Percentiles rank a stretch among this genome's conserved stretches.
Conservation (phyloP, 1,139 yeast genomes). For the Kluyveromyces marxianus region DNA sequence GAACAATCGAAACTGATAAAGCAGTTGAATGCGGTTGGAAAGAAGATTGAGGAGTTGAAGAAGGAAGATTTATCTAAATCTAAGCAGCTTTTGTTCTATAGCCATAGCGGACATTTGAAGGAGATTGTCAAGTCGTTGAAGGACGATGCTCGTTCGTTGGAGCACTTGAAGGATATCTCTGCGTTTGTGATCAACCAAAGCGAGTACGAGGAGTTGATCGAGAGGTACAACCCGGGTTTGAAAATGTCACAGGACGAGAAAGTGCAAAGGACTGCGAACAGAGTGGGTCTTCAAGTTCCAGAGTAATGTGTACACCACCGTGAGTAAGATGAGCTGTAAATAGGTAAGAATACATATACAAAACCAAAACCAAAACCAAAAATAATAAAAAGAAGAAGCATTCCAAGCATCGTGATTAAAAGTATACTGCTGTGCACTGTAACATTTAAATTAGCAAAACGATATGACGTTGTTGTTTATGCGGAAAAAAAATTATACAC, state of each 20-base stretch:
- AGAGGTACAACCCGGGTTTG: slow-evolving; percentile 81
- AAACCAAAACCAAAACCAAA: no score
- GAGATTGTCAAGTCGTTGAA: slow-evolving; percentile 9
- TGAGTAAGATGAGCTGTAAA: background rate
- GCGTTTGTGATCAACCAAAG: slow-evolving; percentile 68
- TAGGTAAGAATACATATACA: background rate
- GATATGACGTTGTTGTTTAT: no score
- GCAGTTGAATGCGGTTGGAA: slow-evolving; percentile 30
- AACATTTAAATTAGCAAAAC: no score
- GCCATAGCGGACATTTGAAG: slow-evolving; percentile 11
- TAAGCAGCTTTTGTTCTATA: slow-evolving; percentile 15
- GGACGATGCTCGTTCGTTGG: slow-evolving; percentile 10
- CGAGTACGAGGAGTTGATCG: slow-evolving; percentile 67
- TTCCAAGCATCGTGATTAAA: no score
- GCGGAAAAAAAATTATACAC: no score
- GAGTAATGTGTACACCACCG: background rate
- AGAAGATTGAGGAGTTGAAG: slow-evolving; percentile 21
- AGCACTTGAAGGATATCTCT: slow-evolving; percentile 29
- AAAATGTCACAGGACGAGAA: slow-evolving; percentile 71
- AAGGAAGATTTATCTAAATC: slow-evolving; percentile 13
- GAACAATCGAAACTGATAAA: slow-evolving; percentile 30
- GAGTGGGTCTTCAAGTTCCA: slow-evolving; percentile 77
- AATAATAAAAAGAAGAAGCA: no score
- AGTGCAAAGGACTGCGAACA: slow-evolving; percentile 68
- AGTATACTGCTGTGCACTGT: no score